phyloP scores from a whole-genome alignment of 805 yeast species.

The Wickerhamiella domercqiae region DNA sequence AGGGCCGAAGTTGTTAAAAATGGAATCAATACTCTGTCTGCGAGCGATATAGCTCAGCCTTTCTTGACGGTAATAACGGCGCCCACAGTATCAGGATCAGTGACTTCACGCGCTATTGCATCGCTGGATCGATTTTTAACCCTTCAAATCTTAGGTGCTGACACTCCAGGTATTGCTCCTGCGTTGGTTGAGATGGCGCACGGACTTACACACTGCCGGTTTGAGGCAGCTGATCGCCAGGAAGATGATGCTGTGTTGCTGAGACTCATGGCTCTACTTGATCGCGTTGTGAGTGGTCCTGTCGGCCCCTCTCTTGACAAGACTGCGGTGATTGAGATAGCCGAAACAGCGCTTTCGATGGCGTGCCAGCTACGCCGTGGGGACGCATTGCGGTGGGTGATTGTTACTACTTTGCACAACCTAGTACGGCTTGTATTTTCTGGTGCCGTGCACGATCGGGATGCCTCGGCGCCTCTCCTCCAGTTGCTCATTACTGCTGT shows the following conservation, averaged over 20 bases:
- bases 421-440: conserved; percentile 12
- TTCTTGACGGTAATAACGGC: conserved; percentile 71
- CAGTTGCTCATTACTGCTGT: conserved; percentile 64
- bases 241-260: conserved; percentile 84
- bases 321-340: conserved; percentile 70
- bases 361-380: conserved; percentile 87
- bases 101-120: conserved; percentile 66
- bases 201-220: conserved; percentile 82
- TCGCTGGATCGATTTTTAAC: conserved; percentile 60
- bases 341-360: conserved; percentile 79
- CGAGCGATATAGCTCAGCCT: conserved; percentile 68
- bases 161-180: conserved; percentile 39
- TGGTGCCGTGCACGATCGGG: background rate
- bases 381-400: conserved; percentile 76
- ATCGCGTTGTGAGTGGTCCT: conserved; percentile 47
- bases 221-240: conserved; percentile 85
- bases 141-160: conserved; percentile 45
- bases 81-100: conserved; percentile 69
- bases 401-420: conserved; percentile 29
- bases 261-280: conserved; percentile 64
- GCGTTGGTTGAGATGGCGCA: conserved; percentile 52
- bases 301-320: conserved; percentile 57
- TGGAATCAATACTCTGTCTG: conserved; percentile 43
- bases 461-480: conserved; percentile 20
- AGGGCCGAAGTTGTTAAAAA: conserved; percentile 47